These are phyloP conservation scores for Leccinum sublutescens DNA, from an alignment of 768 basidiomycete species.

Conservation along the genomic window DNA sequence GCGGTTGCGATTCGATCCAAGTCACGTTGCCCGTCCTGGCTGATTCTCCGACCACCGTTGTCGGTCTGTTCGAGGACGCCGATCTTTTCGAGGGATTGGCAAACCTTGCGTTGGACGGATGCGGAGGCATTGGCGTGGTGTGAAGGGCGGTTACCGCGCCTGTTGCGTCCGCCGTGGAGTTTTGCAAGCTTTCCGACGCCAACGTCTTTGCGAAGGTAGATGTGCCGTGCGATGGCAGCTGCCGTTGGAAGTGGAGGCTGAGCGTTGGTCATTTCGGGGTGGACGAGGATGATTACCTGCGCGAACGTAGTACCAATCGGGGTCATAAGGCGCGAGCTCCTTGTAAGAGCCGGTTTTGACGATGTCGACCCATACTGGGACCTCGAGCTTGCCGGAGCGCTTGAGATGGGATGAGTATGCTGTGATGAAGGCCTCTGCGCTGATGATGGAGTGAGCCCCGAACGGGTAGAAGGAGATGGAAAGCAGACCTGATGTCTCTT, in stretches of 20 bases:
- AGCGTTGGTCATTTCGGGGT: not conserved
- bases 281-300: slow-evolving; percentile 64
- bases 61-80: slow-evolving; percentile 93
- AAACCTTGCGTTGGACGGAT: slow-evolving; percentile 90
- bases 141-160: slow-evolving; percentile 94
- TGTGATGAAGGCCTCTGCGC: slow-evolving; percentile 90
- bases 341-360: slow-evolving; percentile 98
- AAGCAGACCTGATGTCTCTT: slow-evolving; percentile 68
- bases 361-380: slow-evolving; percentile 96
- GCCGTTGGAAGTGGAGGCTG: not conserved
- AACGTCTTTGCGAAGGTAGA: slow-evolving; percentile 98
- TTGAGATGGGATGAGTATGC: slow-evolving; percentile 97
- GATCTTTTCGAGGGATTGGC: slow-evolving; percentile 98
- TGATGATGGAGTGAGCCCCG: slow-evolving; percentile 33
- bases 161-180: slow-evolving; percentile 94
- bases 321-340: slow-evolving; percentile 98
- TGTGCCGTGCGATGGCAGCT: slow-evolving; percentile 98
- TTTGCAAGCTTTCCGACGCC: slow-evolving; percentile 92
- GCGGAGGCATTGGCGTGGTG: slow-evolving; percentile 88
- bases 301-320: slow-evolving; percentile 99
- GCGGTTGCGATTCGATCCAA: slow-evolving; percentile 92
- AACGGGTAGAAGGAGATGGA: slow-evolving; percentile 9
- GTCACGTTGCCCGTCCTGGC: slow-evolving; percentile 95
- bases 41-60: slow-evolving; percentile 94
- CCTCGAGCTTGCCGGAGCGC: slow-evolving; percentile 98